These are phyloP conservation scores for Kodamaea fungicola DNA, from an alignment of 1,139 yeast species.

Conservation along the genomic window DNA sequence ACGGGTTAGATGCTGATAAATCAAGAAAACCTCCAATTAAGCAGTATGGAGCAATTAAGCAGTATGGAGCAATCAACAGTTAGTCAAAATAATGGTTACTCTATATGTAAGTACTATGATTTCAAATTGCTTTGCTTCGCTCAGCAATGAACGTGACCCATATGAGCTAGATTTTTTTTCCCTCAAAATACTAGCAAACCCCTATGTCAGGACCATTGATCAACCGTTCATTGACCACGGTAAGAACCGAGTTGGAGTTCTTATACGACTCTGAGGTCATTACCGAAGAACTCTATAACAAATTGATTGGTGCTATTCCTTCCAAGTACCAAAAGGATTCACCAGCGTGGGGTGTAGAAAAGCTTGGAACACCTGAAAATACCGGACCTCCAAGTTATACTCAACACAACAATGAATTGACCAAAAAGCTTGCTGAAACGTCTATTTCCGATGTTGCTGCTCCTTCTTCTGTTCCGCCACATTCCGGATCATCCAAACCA, in stretches of 20 bases:
- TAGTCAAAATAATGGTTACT: too few relatives aligned
- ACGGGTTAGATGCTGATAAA: too few relatives aligned
- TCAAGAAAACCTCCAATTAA: too few relatives aligned
- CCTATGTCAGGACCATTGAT: slow-evolving; percentile 57
- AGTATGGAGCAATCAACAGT: too few relatives aligned
- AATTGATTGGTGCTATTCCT: slow-evolving; percentile 56
- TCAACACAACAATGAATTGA: slow-evolving; percentile 15
- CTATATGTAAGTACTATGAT: too few relatives aligned
- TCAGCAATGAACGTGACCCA: too few relatives aligned
- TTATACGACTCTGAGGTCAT: slow-evolving; percentile 75
- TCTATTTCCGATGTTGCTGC: slow-evolving; percentile 17
- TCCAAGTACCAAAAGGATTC: slow-evolving; percentile 52
- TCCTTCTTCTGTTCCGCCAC: slow-evolving; percentile 21
- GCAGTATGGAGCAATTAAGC: too few relatives aligned
- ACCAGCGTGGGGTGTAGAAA: slow-evolving; percentile 48
- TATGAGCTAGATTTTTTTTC: too few relatives aligned
- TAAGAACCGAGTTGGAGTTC: slow-evolving; percentile 79
- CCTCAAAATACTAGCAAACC: slow-evolving; percentile 33
- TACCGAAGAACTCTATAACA: slow-evolving; percentile 52
- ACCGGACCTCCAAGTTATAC: slow-evolving; percentile 9
- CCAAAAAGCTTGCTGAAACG: slow-evolving; percentile 22
- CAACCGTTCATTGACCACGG: slow-evolving; percentile 73
- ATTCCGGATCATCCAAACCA: slow-evolving; percentile 20
- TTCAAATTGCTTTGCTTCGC: too few relatives aligned
- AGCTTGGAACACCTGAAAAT: slow-evolving; percentile 27